Base-by-base conservation (phyloP, 164 flowering plant species). In the Berberis vulgaris region DNA sequence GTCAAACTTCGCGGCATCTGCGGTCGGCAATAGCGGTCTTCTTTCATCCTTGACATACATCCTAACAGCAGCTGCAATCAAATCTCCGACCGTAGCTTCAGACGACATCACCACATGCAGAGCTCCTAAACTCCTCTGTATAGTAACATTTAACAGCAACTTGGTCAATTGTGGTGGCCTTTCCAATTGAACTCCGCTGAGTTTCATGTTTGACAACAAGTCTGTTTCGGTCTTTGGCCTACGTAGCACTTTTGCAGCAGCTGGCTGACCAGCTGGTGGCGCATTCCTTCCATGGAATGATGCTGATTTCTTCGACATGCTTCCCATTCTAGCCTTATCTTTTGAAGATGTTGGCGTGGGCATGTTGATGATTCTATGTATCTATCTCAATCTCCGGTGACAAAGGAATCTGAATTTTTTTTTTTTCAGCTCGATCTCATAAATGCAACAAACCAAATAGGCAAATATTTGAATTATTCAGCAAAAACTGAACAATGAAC, bases 191-290 rank as follows among this genome's bases (percentile, higher is more conserved):
- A 13, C 7, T 4, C 49, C 71, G 65, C 49, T 57, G 57, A 50
- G 42, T 10, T 42, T 66, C 54, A 63, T 63, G 10, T 73, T 62
- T 1, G 78, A 38, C 3, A 72, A 61, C 73, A 89, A 63, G 2
- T 87, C 79, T 41, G 96, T 89, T 62, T 81, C 71, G 26, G 98
- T 89, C 65, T 75, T 85, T 59, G 89, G 93, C 61, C 96, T 61
- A 26, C 77, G 80, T 7, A 89, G 78, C 54, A 41, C 38, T 26
- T 26, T 26, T 26, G 26, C 26, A 26, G 26, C 26, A 26, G 26
- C 26, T 40, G 61, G 54, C 67, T n/a, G 41, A 44, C 50, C n/a
- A 7, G 43, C 60, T 6, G 40, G 60, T 3, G 7, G 50, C 45
- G 68, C 65, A 4, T 12, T 59, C 69, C 70, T 43, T 1, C 84